Percentiles rank a stretch among this genome's conserved stretches.
Conservation (phyloP, 202 grass and related monocot species). For the Bolboschoenoplectus hybrid region DNA sequence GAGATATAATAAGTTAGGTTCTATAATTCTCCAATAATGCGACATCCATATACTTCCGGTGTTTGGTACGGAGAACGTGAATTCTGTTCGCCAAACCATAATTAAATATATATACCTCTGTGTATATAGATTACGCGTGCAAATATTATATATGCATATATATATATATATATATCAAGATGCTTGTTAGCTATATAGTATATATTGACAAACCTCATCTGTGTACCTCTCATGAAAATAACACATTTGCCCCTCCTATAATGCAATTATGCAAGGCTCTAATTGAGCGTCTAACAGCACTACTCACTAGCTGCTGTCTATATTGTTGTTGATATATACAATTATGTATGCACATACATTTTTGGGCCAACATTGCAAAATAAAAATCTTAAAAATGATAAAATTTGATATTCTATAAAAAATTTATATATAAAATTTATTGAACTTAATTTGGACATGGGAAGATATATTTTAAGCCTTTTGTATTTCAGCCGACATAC, state of each 20-base stretch:
- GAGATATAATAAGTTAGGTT: slow-evolving; percentile 16
- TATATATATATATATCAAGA: background rate
- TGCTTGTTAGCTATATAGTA: background rate
- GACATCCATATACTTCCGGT: slow-evolving; percentile 26
- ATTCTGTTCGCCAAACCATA: slow-evolving; percentile 26
- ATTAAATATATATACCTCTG: background rate
- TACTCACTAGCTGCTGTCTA: background rate
- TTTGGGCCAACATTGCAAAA: background rate
- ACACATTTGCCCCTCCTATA: background rate
- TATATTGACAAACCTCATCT: background rate
- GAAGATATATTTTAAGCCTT: too few species aligned
- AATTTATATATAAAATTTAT: too few species aligned
- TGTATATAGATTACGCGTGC: slow-evolving; percentile 12
- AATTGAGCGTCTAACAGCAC: background rate
- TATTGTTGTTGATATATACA: background rate
- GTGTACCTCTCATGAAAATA: background rate
- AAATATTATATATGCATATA: slow-evolving; percentile 28
- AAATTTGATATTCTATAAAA: too few species aligned
- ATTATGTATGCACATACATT: background rate
- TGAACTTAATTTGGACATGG: too few species aligned
- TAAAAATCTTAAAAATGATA: too few species aligned
- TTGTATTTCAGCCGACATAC: too few species aligned
- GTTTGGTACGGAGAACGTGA: slow-evolving; percentile 40
- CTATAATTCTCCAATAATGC: slow-evolving; percentile 33
- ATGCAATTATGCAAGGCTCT: background rate